Conservation (phyloP, 257 asterid species). For the Solanum megistacrolobum region DNA sequence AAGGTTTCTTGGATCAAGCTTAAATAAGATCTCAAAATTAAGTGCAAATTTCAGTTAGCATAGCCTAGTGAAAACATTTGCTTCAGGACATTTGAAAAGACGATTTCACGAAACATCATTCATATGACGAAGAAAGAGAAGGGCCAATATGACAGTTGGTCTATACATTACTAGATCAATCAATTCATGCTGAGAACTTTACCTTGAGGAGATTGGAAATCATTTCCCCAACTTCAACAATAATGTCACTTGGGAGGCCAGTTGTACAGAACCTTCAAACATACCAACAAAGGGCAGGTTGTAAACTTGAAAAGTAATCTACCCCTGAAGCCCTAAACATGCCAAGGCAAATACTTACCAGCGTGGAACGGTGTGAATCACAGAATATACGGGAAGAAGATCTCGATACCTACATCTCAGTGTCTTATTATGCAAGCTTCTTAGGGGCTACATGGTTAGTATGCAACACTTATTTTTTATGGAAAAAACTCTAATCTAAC, state of each 20-base stretch:
- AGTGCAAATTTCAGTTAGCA: neutral
- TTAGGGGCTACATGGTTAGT: neutral
- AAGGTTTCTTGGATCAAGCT: neutral
- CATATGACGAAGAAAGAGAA: neutral
- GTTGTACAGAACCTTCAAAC: conserved; percentile 73
- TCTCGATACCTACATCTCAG: neutral
- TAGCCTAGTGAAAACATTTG: neutral
- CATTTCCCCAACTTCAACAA: conserved; percentile 89
- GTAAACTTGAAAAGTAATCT: neutral
- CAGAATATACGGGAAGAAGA: neutral
- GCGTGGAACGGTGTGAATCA: neutral
- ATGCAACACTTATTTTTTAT: neutral
- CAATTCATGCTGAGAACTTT: neutral
- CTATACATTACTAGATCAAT: neutral
- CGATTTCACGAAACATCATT: neutral
- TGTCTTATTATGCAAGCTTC: neutral
- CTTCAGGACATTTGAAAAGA: neutral
- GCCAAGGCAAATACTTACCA: neutral
- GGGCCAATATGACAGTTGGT: neutral
- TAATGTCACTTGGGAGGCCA: conserved; percentile 90
- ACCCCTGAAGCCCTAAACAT: neutral
- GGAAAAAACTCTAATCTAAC: neutral
- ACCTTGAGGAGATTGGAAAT: conserved; percentile 97
- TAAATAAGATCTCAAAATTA: neutral
- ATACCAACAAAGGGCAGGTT: neutral